Percentiles rank a stretch among this genome's conserved stretches.
phyloP scores from a whole-genome alignment of 208 protist genomes.

The Crithidia sp. region DNA sequence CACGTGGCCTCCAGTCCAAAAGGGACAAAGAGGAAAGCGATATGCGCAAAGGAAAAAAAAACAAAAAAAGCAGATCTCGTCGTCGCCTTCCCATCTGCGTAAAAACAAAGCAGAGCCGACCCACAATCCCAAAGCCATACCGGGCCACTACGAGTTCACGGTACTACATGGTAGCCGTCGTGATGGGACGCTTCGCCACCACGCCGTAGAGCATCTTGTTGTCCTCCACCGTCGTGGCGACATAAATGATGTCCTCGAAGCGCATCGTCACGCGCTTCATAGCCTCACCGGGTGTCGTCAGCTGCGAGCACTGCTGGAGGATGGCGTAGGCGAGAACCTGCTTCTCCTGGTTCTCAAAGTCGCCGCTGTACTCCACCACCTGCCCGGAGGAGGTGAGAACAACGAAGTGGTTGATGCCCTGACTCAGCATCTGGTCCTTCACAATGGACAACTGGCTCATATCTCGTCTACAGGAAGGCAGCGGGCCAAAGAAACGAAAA shows the following conservation, averaged over 20 bases:
- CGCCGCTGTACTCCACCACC: constrained; percentile 78
- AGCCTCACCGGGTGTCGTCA: constrained; percentile 59
- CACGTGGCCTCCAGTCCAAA: too few relatives aligned
- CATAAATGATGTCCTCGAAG: constrained; percentile 77
- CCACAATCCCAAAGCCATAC: too few relatives aligned
- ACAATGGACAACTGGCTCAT: constrained; percentile 77
- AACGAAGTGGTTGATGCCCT: constrained; percentile 85
- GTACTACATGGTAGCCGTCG: constrained; percentile 28
- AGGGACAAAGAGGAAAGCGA: too few relatives aligned
- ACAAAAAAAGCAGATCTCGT: too few relatives aligned
- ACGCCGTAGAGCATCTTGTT: constrained; percentile 61
- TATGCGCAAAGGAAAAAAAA: too few relatives aligned
- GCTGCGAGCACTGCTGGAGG: constrained; percentile 61
- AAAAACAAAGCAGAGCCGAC: too few relatives aligned
- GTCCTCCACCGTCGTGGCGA: constrained; percentile 64
- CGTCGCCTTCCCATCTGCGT: too few relatives aligned
- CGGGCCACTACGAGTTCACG: too few relatives aligned
- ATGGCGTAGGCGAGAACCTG: constrained; percentile 77
- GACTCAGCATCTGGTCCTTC: constrained; percentile 85
- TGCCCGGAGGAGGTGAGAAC: constrained; percentile 69
- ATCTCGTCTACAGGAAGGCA: neutral
- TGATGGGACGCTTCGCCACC: constrained; percentile 56
- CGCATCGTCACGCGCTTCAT: constrained; percentile 81
- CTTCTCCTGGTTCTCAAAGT: constrained; percentile 73
- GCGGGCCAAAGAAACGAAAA: neutral